Evolutionary conservation across 768 basidiomycete genomes (phyloP).

Genomic region (Xanthoconium purpureum): DNA sequence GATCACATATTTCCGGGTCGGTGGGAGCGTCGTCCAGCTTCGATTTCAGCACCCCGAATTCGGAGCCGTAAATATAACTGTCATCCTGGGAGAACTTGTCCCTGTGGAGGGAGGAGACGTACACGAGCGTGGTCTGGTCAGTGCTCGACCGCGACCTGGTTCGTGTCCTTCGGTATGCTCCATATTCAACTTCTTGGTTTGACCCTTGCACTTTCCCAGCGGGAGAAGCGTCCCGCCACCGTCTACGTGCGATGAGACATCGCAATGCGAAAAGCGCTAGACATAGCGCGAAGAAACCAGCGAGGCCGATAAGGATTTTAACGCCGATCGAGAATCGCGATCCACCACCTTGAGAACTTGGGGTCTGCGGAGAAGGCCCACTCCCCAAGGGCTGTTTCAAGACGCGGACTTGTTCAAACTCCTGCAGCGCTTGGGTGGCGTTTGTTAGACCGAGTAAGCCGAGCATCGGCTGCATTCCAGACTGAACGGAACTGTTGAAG

Average conservation of each 20-base stretch:
- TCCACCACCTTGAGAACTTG: constrained; percentile 17
- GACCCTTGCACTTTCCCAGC: constrained; percentile 13
- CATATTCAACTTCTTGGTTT: constrained; percentile 12
- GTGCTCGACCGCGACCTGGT: constrained; percentile 25
- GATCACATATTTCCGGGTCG: constrained; percentile 13
- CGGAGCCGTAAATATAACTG: neutral
- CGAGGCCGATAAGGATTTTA: constrained; percentile 57
- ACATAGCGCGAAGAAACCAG: constrained; percentile 58
- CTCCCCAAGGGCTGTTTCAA: constrained; percentile 53
- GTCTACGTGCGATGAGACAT: constrained; percentile 46
- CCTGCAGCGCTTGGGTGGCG: constrained; percentile 53
- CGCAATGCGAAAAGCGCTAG: constrained; percentile 50
- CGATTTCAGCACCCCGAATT: constrained; percentile 10
- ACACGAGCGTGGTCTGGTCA: constrained; percentile 36
- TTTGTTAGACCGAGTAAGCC: constrained; percentile 67
- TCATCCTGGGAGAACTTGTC: constrained; percentile 20
- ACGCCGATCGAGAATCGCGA: constrained; percentile 56
- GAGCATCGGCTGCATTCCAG: constrained; percentile 40
- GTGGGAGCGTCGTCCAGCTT: neutral
- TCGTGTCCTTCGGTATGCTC: constrained; percentile 37
- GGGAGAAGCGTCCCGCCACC: constrained; percentile 23
- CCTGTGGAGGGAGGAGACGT: constrained; percentile 36
- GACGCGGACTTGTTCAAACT: constrained; percentile 70
- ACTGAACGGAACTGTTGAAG: constrained; percentile 35
- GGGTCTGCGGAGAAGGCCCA: constrained; percentile 8